phyloP scores from a whole-genome alignment of 495 filamentous ascomycete genomes.

The Platismatia glauca region DNA sequence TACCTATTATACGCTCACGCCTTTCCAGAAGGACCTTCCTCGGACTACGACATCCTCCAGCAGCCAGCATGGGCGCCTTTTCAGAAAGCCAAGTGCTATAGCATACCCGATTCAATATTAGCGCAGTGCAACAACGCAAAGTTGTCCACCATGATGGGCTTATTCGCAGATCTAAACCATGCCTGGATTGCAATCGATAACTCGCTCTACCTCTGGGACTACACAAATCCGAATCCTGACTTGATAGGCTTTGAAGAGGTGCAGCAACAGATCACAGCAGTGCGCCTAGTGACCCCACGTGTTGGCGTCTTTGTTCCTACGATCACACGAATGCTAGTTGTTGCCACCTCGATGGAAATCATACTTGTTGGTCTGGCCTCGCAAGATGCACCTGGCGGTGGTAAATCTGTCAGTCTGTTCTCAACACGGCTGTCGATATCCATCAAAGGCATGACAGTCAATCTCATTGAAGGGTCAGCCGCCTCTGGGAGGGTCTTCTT shows the following conservation, averaged over 20 bases:
- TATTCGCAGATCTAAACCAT: conserved; percentile 87
- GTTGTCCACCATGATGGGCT: conserved; percentile 77
- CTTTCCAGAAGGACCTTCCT: conserved; percentile 66
- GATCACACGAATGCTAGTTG: conserved; percentile 78
- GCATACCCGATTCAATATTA: conserved; percentile 81
- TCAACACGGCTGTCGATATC: conserved; percentile 72
- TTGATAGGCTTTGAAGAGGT: conserved; percentile 90
- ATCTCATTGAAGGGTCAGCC: conserved; percentile 64
- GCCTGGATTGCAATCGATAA: conserved; percentile 96
- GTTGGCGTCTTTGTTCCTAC: conserved; percentile 71
- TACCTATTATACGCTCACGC: conserved; percentile 13
- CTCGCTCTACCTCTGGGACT: conserved; percentile 95
- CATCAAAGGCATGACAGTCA: conserved; percentile 62
- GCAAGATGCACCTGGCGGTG: conserved; percentile 50
- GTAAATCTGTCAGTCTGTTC: conserved; percentile 63
- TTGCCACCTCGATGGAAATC: conserved; percentile 77
- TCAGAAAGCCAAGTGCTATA: conserved; percentile 68
- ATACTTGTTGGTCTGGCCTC: conserved; percentile 71
- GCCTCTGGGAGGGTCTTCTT: conserved; percentile 87
- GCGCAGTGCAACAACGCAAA: conserved; percentile 79
- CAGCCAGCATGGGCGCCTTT: conserved; percentile 76
- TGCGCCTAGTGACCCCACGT: conserved; percentile 72
- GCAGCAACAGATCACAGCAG: conserved; percentile 76
- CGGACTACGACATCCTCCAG: conserved; percentile 73
- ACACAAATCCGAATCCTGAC: conserved; percentile 75